Conservation (phyloP, 1,139 yeast genomes). For the Blastobotrys serpentis region DNA sequence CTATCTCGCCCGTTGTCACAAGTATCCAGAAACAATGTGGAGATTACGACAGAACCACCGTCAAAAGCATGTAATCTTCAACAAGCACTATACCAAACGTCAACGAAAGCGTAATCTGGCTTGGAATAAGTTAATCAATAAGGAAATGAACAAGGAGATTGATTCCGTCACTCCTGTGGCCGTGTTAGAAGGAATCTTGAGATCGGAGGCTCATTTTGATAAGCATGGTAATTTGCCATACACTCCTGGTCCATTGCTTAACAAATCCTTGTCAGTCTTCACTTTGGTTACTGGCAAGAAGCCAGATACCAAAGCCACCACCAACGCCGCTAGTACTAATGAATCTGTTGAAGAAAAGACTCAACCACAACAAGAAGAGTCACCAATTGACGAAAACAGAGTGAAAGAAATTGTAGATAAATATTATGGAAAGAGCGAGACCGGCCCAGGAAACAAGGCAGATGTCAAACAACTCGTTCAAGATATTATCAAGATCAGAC, state of each 20-base stretch:
- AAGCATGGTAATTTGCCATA: constrained; percentile 28
- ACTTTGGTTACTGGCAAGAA: constrained; percentile 31
- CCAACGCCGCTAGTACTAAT: constrained; percentile 10
- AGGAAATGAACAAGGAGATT: constrained; percentile 37
- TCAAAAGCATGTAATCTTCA: constrained; percentile 40
- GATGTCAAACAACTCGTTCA: constrained; percentile 55
- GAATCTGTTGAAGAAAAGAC: constrained; percentile 14
- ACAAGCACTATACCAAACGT: constrained; percentile 20
- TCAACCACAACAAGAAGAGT: constrained; percentile 10
- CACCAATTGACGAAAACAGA: constrained; percentile 14
- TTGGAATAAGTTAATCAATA: constrained; percentile 36
- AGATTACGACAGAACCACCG: constrained; percentile 45
- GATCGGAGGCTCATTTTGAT: constrained; percentile 40
- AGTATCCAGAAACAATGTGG: constrained; percentile 61
- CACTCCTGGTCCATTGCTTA: constrained; percentile 24
- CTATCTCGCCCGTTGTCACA: constrained; percentile 58
- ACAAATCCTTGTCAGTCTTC: constrained; percentile 30
- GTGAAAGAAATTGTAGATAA: constrained; percentile 8
- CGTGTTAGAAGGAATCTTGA: constrained; percentile 44
- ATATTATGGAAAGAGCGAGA: constrained; percentile 20
- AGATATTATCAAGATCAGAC: constrained; percentile 52
- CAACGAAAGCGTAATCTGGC: constrained; percentile 18
- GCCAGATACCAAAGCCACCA: constrained; percentile 14
- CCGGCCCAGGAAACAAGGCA: constrained; percentile 26
- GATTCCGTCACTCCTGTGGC: constrained; percentile 36